Evolutionary conservation across 495 filamentous ascomycete species (phyloP), one percentile per base, ranked within the genome.

Genomic region (Neohortaea acidophila): DNA sequence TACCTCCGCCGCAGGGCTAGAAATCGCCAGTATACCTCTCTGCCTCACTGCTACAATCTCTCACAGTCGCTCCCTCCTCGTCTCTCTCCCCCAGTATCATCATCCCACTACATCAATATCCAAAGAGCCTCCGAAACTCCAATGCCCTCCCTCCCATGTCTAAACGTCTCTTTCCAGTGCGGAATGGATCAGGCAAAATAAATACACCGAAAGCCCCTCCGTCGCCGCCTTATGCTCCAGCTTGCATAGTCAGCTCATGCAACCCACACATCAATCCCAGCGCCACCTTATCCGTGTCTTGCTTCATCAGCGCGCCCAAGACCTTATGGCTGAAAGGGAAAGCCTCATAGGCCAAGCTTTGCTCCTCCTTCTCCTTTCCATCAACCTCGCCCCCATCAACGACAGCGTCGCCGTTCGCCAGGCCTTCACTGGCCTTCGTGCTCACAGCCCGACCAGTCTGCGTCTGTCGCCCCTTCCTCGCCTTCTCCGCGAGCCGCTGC

Each of bases 401-500:
- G 14, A 38, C 33, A 20, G 23, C 29, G 8, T 17, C 21, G 8
- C 44, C 43, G 21, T 23, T 29, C 4, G 23, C 21, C 1, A 4
- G n/a, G 27, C 14, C 32, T 12, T 13, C n/a, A 27, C 24, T 7
- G 6, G 7, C 15, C 30, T 33, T 33, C 7, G 7, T 7, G 8
- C 7, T 14, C 7, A 8, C 8, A 17, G 9, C 15, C 15, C 8
- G 7, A 10, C 6, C 10, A 10, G 9, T 15, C 6, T 33, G n/a
- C n/a, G n/a, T n/a, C n/a, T n/a, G n/a, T n/a, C n/a, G n/a, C n/a
- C n/a, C 48, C 21, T 46, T 54, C 18, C 48, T 51, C 9, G 41
- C 23, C 31, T 65, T 78, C 29, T 64, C 67, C 28, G 64, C 70
- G 2, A 77, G 67, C 14, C 66, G 64, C 24, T 63, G 69, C 21